These are phyloP conservation scores for Lachnellula suecica DNA, from an alignment of 2,329 filamentous ascomycete genomes.

Conservation along the genomic window DNA sequence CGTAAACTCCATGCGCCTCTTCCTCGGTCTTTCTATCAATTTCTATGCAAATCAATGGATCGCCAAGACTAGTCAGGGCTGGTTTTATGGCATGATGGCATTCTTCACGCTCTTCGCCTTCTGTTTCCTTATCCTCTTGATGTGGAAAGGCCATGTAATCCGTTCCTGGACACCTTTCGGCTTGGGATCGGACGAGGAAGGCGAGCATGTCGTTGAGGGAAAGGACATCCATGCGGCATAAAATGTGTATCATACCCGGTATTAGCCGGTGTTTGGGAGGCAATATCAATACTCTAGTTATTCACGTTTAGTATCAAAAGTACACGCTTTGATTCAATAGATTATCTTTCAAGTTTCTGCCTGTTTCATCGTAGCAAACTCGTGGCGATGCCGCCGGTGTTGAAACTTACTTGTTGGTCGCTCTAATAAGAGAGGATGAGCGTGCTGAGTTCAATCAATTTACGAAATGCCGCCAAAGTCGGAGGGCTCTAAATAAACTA, in stretches of 20 bases:
- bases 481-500: too few relatives aligned
- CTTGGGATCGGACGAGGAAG: conserved; percentile 28
- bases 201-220: conserved; percentile 21
- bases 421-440: too few relatives aligned
- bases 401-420: too few relatives aligned
- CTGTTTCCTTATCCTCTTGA: conserved; percentile 27
- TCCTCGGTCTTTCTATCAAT: conserved; percentile 37
- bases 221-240: conserved; percentile 2
- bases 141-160: conserved; percentile 31
- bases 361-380: too few relatives aligned
- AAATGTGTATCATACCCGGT: background rate
- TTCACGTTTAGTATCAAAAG: too few relatives aligned
- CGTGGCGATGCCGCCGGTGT: too few relatives aligned
- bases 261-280: background rate
- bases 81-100: conserved; percentile 42
- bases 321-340: too few relatives aligned
- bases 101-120: conserved; percentile 35
- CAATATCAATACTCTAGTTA: background rate
- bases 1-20: conserved; percentile 36
- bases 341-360: too few relatives aligned
- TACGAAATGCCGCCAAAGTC: too few relatives aligned
- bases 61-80: conserved; percentile 34
- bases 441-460: too few relatives aligned
- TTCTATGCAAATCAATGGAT: conserved; percentile 42
- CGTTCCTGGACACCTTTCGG: conserved; percentile 14